Evolutionary conservation across 139 green algal species (phyloP).

Genomic region (Coelastrella sp.): DNA sequence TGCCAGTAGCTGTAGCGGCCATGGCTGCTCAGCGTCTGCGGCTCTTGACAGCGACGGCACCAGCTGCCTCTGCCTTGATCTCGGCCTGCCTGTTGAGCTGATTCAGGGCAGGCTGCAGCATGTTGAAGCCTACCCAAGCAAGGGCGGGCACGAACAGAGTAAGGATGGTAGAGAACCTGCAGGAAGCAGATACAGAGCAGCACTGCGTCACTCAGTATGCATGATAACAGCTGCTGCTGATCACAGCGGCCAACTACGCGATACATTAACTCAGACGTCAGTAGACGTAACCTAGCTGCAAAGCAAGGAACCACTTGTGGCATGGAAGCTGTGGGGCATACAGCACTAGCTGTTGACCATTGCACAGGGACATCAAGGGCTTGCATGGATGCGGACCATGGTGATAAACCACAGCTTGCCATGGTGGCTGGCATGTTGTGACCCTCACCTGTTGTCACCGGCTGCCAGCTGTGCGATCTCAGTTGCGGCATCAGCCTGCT

Average conservation of each 20-base stretch:
- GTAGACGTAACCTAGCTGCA: slow-evolving; percentile 51
- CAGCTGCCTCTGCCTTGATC: slow-evolving; percentile 53
- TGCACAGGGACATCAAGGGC: no score
- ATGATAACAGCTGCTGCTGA: no score
- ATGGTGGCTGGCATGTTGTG: not conserved
- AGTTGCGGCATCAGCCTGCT: slow-evolving; percentile 66
- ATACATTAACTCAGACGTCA: no score
- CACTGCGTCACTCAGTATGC: no score
- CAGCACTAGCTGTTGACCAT: no score
- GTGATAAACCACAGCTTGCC: not conserved
- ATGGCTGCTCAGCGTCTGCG: slow-evolving; percentile 7
- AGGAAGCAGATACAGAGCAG: no score
- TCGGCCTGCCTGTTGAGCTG: slow-evolving; percentile 77
- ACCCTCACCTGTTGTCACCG: slow-evolving; percentile 67
- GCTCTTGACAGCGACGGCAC: slow-evolving; percentile 36
- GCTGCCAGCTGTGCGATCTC: slow-evolving; percentile 78
- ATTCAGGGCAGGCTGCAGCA: slow-evolving; percentile 64
- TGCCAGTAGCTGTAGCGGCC: no score
- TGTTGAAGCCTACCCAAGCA: slow-evolving; percentile 87
- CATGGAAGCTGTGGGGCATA: no score
- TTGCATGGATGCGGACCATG: no score
- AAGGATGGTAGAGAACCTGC: slow-evolving; percentile 57
- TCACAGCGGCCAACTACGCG: no score
- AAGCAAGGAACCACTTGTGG: not conserved
- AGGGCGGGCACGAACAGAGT: slow-evolving; percentile 74